phyloP scores from a whole-genome alignment of 176 grass and related monocot species.

The Musa troglodytarum region DNA sequence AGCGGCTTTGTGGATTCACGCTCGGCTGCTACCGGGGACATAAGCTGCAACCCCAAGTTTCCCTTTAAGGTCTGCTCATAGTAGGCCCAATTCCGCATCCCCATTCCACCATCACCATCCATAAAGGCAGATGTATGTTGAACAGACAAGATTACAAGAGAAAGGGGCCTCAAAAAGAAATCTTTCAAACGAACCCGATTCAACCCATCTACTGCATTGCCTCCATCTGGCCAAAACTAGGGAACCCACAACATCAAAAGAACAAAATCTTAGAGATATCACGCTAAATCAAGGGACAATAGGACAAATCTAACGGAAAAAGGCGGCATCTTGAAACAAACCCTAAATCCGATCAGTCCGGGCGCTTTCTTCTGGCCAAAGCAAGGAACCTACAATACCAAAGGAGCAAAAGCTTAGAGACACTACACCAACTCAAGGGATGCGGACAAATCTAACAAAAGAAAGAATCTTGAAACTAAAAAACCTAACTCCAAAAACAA shows the following conservation, averaged over 20 bases:
- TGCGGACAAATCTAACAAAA: neutral
- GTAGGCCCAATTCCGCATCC: slow-evolving; percentile 19
- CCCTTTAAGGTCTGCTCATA: slow-evolving; percentile 21
- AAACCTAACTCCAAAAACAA: no score
- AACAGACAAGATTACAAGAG: neutral
- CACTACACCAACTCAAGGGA: neutral
- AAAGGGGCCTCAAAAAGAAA: neutral
- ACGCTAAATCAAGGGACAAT: slow-evolving; percentile 9
- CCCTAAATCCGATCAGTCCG: neutral
- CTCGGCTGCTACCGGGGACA: slow-evolving; percentile 17
- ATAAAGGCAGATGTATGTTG: neutral
- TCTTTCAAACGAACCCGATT: neutral
- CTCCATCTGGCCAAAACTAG: neutral
- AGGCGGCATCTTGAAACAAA: slow-evolving; percentile 3
- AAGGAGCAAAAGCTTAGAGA: neutral
- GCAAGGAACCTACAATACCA: neutral
- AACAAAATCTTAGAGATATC: neutral
- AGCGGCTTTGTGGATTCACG: slow-evolving; percentile 7
- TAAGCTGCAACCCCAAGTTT: slow-evolving; percentile 19
- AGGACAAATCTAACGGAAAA: neutral
- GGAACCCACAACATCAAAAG: slow-evolving; percentile 11
- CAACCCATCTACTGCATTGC: slow-evolving; percentile 13
- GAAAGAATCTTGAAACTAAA: neutral
- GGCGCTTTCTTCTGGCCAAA: neutral
- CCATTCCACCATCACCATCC: slow-evolving; percentile 18